Evolutionary conservation across 1,139 yeast species (phyloP), one percentile per base, ranked within the genome.

Genomic region (Yamadazyma membranifaciens): DNA sequence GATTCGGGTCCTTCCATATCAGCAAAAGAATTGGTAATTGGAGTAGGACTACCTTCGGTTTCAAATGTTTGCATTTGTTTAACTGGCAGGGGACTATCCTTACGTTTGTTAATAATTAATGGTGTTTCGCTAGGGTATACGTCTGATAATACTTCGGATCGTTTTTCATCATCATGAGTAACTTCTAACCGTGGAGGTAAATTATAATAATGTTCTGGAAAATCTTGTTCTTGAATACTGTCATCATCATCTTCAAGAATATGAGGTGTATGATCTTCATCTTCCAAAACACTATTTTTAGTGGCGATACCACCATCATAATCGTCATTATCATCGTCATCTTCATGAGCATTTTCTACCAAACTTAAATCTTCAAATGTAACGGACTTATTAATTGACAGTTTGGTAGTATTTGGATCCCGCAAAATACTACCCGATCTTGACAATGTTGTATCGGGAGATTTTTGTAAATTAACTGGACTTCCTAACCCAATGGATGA

Each of bases 71-170:
- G 35, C 3, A 35, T 4, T 16, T 35, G 31, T 15, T 16, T 35
- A 14, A 26, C 15, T n/a, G 37, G 37, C 37, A 29, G 29, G 12
- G 34, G 26, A 28, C 30, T 38, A 27, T 36, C 39, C 22, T 41
- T 46, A 9, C 52, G 39, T 41, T 73, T 75, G 39, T 53, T 62
- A 16, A 73, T 59, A 6, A 66, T 49, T 36, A 75, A 57, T 1
- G 77, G 78, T 2, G 63, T 54, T 32, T 65, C 73, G 14, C 50
- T 52, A 2, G 73, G 67, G 40, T 57, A 70, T 1, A 67, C 52
- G 39, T 75, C 80, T 47, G 78, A 72, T 27, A 73, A 52, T 1
- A 69, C 66, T 42, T 75, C 81, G 4, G 67, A 55, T 9, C 53
- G 50, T 41, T 56, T 58, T 7, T 60, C 64, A 15, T 65, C 65